Evolutionary conservation across 257 asterid species (phyloP).

Genomic region (Sherardia arvensis): DNA sequence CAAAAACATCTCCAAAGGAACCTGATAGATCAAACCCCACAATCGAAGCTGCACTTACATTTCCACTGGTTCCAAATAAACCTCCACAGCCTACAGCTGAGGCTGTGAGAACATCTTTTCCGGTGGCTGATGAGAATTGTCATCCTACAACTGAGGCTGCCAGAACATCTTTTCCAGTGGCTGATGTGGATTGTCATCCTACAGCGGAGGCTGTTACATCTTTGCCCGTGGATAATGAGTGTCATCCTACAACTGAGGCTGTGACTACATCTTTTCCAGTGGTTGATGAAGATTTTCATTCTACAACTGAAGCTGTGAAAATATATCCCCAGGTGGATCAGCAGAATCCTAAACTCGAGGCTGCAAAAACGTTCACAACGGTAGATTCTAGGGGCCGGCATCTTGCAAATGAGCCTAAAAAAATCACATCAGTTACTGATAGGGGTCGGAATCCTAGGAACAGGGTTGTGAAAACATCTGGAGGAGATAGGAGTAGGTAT

Average conservation of each 20-base stretch:
- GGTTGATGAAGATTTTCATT: not conserved
- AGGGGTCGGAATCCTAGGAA: not conserved
- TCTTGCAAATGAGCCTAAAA: not conserved
- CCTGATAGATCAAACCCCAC: not conserved
- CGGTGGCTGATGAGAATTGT: not conserved
- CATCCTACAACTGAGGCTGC: not conserved
- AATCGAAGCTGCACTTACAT: not conserved
- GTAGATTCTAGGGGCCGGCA: not conserved
- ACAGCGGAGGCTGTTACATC: not conserved
- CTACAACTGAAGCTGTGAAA: not conserved
- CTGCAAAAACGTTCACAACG: not conserved
- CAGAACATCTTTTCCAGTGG: not conserved
- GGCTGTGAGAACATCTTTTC: not conserved
- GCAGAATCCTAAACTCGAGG: not conserved
- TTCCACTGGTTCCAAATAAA: not conserved
- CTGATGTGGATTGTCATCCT: not conserved
- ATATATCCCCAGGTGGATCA: not conserved
- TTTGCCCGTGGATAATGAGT: not conserved
- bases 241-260: not conserved
- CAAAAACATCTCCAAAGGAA: not conserved
- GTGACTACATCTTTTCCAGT: not conserved
- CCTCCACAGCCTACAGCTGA: slow-evolving; percentile 1
- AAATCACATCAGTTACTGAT: not conserved
- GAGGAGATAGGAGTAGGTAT: not conserved
- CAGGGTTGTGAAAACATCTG: not conserved